Base-by-base conservation (phyloP, 805 yeast genomes). In the Zygosaccharomyces rouxii region DNA sequence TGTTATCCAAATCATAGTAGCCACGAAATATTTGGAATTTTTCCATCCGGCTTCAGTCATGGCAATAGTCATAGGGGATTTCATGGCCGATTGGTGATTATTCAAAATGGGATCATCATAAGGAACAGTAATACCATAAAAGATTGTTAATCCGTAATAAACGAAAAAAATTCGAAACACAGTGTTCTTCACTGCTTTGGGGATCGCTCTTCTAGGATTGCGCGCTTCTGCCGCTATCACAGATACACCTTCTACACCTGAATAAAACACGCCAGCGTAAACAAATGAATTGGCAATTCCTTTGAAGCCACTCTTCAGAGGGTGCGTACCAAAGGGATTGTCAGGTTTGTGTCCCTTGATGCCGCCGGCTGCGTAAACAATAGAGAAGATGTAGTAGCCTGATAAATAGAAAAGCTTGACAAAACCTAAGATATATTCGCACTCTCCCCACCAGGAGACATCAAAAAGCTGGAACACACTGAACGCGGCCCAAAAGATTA, bases 221-320 rank as follows among this genome's bases (percentile, higher is more conserved):
- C 76, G 74, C 3, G 83, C 71, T 56, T 81, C 86, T 25, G 81
- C 80, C 0, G 86, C 85, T 35, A 81, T 74, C 29, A 81, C 67
- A 13, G 83, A 83, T 25, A 78, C 74, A 7, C 76, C 67, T 55
- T 80, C 85, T 1, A 79, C 74, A 6, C 85, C 83, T 3, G 81
- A 72, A 53, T 79, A 80, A 53, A 79, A 79, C 2, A 82, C 78
- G 22, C 82, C 77, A 29, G 83, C 80, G 61, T 74, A 80, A 3
- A 79, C 81, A 56, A 80, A 81, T 3, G 78, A 77, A 48, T 72
- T 73, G 0, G 79, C 85, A 38, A 81, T 73, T 44, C 81, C 77
- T 53, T 74, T 77, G 63, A 78, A 77, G 0, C 81, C 82, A 38
- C 64, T 51, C 3, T 67, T 67, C 49, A 77, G 68, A 3, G 72